phyloP scores from a whole-genome alignment of 306 rosid species.

The Carpinus fangiana region DNA sequence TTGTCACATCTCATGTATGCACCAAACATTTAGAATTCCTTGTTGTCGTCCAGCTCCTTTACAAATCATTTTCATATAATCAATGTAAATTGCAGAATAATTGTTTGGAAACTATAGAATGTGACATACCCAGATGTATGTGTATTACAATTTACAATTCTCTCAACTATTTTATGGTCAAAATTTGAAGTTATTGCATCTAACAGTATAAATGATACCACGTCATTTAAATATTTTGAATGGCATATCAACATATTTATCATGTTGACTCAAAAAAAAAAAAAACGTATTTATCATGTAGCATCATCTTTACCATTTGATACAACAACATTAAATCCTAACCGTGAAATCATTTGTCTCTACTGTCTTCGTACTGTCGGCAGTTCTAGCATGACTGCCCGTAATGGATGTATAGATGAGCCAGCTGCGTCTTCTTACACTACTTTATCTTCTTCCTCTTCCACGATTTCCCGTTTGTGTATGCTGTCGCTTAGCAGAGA shows the following conservation, averaged over 20 bases:
- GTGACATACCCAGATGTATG: not conserved
- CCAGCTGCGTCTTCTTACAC: not conserved
- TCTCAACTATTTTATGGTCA: too few species aligned
- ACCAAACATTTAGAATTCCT: not conserved
- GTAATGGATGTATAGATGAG: not conserved
- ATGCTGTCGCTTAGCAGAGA: conserved; percentile 15
- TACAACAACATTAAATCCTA: too few species aligned
- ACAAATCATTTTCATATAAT: not conserved
- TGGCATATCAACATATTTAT: too few species aligned
- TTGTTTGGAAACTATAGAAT: not conserved
- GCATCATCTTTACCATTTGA: too few species aligned
- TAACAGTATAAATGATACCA: too few species aligned
- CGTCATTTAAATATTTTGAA: too few species aligned
- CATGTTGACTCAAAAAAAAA: too few species aligned
- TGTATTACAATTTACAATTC: too few species aligned
- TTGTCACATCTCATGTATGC: not conserved
- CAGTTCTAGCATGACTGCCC: not conserved
- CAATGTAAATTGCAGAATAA: not conserved
- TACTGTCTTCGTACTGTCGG: not conserved
- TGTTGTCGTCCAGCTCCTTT: not conserved
- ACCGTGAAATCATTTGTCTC: too few species aligned
- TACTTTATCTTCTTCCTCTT: not conserved
- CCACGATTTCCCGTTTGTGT: conserved; percentile 9
- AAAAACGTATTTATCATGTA: too few species aligned
- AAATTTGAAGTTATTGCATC: too few species aligned